A percentile compares a stretch with the other conserved stretches of the same genome.
These are phyloP conservation scores for Malus fusca DNA, from an alignment of 306 rosid species.

Conservation along the genomic window DNA sequence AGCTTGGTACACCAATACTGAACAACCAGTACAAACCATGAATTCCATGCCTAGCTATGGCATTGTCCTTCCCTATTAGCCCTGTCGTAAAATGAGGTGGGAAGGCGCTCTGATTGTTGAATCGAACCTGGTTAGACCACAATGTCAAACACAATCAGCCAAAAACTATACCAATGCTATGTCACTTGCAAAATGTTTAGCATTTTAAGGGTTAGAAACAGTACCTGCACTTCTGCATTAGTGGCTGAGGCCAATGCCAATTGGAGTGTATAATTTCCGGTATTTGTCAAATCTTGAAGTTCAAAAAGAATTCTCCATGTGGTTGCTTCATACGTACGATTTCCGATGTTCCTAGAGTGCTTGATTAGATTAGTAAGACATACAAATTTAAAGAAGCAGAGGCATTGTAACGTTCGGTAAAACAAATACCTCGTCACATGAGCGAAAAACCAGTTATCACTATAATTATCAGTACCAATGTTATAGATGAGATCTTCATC, in stretches of 20 bases:
- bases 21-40: constrained; percentile 56
- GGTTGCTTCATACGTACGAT: constrained; percentile 33
- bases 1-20: constrained; percentile 26
- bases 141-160: not conserved
- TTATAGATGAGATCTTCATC: constrained; percentile 30
- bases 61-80: constrained; percentile 53
- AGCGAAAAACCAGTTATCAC: constrained; percentile 46
- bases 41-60: constrained; percentile 76
- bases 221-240: not conserved
- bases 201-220: not conserved
- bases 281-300: constrained; percentile 4
- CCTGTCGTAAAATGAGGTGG: constrained; percentile 28
- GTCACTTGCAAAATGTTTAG: not conserved
- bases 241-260: constrained; percentile 60
- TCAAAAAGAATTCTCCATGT: constrained; percentile 62
- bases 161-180: not conserved
- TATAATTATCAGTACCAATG: constrained; percentile 13
- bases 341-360: constrained; percentile 24
- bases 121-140: constrained; percentile 38
- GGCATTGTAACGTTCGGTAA: not conserved
- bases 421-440: constrained; percentile 25
- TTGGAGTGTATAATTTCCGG: constrained; percentile 63
- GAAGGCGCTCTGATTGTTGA: constrained; percentile 22
- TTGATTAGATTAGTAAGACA: not conserved
- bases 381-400: not conserved